A percentile compares a stretch with the other conserved stretches of the same genome.
Evolutionary conservation across 1,139 yeast species (phyloP).

Genomic region (Wickerhamomyces sp.): DNA sequence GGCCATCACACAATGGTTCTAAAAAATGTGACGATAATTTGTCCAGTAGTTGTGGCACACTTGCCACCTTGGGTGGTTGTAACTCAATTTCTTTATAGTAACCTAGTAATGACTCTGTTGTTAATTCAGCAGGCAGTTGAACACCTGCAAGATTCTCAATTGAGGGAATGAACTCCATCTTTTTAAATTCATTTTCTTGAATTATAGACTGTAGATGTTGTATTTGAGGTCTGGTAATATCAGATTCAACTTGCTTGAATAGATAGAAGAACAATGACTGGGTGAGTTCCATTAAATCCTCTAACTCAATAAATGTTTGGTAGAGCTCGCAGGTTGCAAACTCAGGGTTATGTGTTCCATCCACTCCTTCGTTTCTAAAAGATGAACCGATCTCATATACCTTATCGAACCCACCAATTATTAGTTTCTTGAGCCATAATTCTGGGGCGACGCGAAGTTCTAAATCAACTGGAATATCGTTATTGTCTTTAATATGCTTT

Average conservation of each 20-base stretch:
- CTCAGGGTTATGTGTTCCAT: slow-evolving; percentile 92
- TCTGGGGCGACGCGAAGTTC: slow-evolving; percentile 91
- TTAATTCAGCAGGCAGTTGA: slow-evolving; percentile 37
- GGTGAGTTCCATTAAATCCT: slow-evolving; percentile 62
- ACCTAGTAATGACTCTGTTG: slow-evolving; percentile 33
- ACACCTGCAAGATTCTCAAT: slow-evolving; percentile 44
- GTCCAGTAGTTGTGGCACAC: slow-evolving; percentile 61
- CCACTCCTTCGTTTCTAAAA: slow-evolving; percentile 91
- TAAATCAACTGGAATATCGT: slow-evolving; percentile 31
- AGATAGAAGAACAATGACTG: slow-evolving; percentile 50
- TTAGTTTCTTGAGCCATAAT: slow-evolving; percentile 79
- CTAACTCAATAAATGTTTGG: slow-evolving; percentile 68
- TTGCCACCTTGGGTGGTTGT: slow-evolving; percentile 38
- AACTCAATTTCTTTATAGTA: slow-evolving; percentile 31
- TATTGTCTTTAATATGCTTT: slow-evolving; percentile 38
- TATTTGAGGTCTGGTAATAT: slow-evolving; percentile 6
- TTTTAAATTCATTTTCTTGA: slow-evolving; percentile 27
- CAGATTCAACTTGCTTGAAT: slow-evolving; percentile 14
- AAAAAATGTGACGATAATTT: slow-evolving; percentile 55
- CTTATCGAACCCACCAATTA: slow-evolving; percentile 79
- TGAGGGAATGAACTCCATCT: slow-evolving; percentile 58
- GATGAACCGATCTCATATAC: slow-evolving; percentile 83
- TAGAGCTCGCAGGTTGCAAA: slow-evolving; percentile 93
- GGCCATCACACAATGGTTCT: slow-evolving; percentile 59
- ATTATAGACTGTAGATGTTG: slow-evolving; percentile 25